Percentiles rank a stretch among this genome's conserved stretches.
Evolutionary conservation across 2,329 filamentous ascomycete species (phyloP).

Genomic region (Acrocalymma vagum): DNA sequence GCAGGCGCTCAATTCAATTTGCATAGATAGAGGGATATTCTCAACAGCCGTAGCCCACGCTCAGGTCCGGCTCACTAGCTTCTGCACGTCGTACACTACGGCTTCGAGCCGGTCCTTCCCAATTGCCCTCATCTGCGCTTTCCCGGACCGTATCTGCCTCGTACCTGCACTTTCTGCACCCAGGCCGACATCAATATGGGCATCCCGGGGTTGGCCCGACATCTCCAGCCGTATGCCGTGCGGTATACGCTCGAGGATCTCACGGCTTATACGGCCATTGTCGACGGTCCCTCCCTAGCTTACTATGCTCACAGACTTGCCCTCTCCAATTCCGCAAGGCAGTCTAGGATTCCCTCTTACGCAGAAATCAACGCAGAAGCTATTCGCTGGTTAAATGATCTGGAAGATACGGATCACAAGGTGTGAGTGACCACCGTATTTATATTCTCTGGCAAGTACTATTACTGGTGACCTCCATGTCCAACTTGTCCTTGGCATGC

Average conservation of each 20-base stretch:
- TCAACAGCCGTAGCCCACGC: conserved; percentile 1
- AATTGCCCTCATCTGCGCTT: too few species aligned
- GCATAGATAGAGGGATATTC: too few species aligned
- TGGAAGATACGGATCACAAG: conserved; percentile 63
- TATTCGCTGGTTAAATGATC: conserved; percentile 66
- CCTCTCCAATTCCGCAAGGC: conserved; percentile 44
- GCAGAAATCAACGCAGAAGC: conserved; percentile 65
- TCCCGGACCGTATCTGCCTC: not conserved
- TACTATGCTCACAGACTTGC: conserved; percentile 71
- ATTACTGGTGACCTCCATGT: conserved; percentile 10
- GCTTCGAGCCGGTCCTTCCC: too few species aligned
- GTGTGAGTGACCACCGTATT: conserved; percentile 63
- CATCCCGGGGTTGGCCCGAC: conserved; percentile 39
- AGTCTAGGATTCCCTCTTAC: conserved; percentile 57
- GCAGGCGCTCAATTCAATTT: too few species aligned
- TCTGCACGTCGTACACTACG: not conserved
- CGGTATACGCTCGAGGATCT: conserved; percentile 28
- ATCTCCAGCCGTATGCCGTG: conserved; percentile 41
- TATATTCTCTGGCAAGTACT: conserved; percentile 15
- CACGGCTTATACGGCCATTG: conserved; percentile 49
- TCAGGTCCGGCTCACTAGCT: too few species aligned
- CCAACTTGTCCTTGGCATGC: conserved; percentile 16
- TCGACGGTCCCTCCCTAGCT: conserved; percentile 83
- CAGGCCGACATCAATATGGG: conserved; percentile 34
- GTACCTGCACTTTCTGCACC: not conserved